Conservation (phyloP, 306 rosid species). For the Quercus glauca region DNA sequence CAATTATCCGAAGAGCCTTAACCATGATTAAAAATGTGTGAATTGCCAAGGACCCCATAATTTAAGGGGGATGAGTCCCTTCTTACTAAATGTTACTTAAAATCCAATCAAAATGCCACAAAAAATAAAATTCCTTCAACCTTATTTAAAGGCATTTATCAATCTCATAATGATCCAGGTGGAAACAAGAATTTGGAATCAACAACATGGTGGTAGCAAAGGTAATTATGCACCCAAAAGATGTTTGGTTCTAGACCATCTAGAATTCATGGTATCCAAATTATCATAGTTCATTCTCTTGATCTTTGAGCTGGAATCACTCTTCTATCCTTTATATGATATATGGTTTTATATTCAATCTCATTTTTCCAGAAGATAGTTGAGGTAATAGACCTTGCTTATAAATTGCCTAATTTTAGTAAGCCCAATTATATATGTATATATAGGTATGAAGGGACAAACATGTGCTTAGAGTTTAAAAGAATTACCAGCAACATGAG, state of each 20-base stretch:
- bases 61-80: neutral
- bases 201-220: neutral
- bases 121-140: neutral
- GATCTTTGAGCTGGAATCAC: neutral
- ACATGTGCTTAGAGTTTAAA: neutral
- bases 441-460: neutral
- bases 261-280: neutral
- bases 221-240: neutral
- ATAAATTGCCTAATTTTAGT: neutral
- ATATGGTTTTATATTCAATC: neutral
- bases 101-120: neutral
- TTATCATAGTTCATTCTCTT: neutral
- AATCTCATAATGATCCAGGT: neutral
- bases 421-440: neutral
- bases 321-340: neutral
- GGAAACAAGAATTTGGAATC: neutral
- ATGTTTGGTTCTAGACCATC: neutral
- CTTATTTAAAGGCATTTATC: neutral
- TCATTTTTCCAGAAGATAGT: too few species aligned
- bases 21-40: neutral
- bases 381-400: neutral
- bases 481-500: slow-evolving; percentile 49
- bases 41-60: neutral
- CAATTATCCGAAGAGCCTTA: neutral
- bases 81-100: neutral